Evolutionary conservation across 305 asterid genomes (phyloP), one percentile per base, ranked within the genome.

Genomic region (Fraxinus ornus): DNA sequence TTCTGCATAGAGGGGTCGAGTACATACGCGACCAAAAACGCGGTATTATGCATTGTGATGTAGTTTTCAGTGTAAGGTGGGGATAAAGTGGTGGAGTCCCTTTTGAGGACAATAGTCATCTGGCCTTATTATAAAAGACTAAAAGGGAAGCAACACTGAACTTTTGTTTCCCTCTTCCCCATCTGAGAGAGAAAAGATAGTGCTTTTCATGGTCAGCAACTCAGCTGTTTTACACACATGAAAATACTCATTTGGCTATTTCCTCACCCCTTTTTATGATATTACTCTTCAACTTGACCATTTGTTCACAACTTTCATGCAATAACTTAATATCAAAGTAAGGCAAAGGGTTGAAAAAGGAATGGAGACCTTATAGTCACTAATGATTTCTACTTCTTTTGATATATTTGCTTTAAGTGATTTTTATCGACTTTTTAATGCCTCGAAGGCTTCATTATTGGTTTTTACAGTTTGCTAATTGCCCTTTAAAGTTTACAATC

Each of bases 351-450:
- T 83, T 80, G 84, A 84, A 85, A 85, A 87, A 88, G 86, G 83
- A 26, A 47, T 81, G 77, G 0, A 81, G 35, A 82, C 78, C 84
- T 80, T 71, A 3, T 87, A 81, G 87, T 79, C 83, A 76, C 83
- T 84, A 86, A 82, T 84, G 83, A 86, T 90, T 86, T 84, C 85
- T 86, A 79, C 91, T 86, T 86, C 93, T 90, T 90, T 90, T 90
- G 70, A 87, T 83, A 85, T 82, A 44, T 83, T 84, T 74, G 82
- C 89, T 88, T 90, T 90, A 81, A 77, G 79, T 81, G 2, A 82
- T 85, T 80, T 78, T 81, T 76, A 78, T 1, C 75, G 77, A 72
- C 81, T 79, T 80, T 82, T 86, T 86, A 80, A 82, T 83, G 81
- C 89, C 88, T 85, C 84, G 33, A 88, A 86, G 84, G 85, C 86